Evolutionary conservation across 805 yeast genomes (phyloP).

Genomic region (Millerago galiae): DNA sequence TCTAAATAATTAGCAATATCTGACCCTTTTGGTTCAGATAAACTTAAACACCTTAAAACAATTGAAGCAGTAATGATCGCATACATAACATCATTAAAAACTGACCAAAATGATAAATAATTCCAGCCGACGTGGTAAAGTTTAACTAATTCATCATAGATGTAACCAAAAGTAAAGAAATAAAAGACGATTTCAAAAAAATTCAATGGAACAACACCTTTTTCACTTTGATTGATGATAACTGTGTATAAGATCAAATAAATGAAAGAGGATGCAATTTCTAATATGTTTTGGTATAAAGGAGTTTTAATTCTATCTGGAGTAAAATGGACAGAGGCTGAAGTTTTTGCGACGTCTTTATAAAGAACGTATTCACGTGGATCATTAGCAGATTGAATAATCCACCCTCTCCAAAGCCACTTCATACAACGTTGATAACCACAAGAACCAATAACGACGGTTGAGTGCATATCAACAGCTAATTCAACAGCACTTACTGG

Average conservation of each 20-base stretch:
- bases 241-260: conserved; percentile 58
- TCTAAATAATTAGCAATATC: conserved; percentile 33
- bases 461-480: conserved; percentile 81
- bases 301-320: conserved; percentile 86
- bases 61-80: conserved; percentile 46
- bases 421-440: conserved; percentile 83
- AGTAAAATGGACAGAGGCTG: conserved; percentile 58
- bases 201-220: conserved; percentile 31
- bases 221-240: conserved; percentile 51
- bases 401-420: conserved; percentile 95
- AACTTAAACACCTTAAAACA: conserved; percentile 40
- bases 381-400: conserved; percentile 64
- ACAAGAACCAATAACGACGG: conserved; percentile 66
- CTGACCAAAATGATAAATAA: conserved; percentile 74
- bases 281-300: conserved; percentile 68
- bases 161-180: conserved; percentile 58
- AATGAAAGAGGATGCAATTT: conserved; percentile 57
- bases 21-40: conserved; percentile 23
- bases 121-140: conserved; percentile 69
- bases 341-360: conserved; percentile 49
- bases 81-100: conserved; percentile 69
- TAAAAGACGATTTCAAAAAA: conserved; percentile 51
- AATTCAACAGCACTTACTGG: conserved; percentile 77
- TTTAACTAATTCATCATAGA: conserved; percentile 63
- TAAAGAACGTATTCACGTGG: conserved; percentile 65